Evolutionary conservation across 192 early-diverging fungal species (phyloP).

Genomic region (Entrophospora sp.): DNA sequence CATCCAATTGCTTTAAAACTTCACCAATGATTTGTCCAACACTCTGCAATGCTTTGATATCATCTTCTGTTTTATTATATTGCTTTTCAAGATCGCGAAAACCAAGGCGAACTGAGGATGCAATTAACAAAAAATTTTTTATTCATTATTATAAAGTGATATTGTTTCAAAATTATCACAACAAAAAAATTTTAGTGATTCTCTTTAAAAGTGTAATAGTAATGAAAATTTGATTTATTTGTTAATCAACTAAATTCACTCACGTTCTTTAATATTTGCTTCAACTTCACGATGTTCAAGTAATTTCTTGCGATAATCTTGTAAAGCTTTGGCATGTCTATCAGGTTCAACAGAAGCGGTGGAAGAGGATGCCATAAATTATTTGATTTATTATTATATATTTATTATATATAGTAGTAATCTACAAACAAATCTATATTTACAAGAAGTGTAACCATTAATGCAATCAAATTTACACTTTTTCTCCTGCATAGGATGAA

Average conservation of each 20-base stretch:
- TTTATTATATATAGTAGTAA: too few species aligned
- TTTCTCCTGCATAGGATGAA: too few species aligned
- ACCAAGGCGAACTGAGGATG: slow-evolving; percentile 66
- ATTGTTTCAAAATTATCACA: too few species aligned
- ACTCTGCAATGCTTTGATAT: slow-evolving; percentile 95
- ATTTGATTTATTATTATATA: too few species aligned
- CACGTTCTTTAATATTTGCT: slow-evolving; percentile 90
- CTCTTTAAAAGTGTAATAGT: too few species aligned
- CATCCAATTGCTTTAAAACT: slow-evolving; percentile 94
- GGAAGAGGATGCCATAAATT: slow-evolving; percentile 31
- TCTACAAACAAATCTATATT: too few species aligned
- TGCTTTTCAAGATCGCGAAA: slow-evolving; percentile 81
- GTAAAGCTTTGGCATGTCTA: slow-evolving; percentile 69
- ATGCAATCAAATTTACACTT: too few species aligned
- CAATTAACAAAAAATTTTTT: neutral
- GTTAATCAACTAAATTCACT: neutral
- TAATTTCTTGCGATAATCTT: slow-evolving; percentile 78
- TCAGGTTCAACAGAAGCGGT: slow-evolving; percentile 35
- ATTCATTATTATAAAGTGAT: too few species aligned
- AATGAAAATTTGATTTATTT: too few species aligned
- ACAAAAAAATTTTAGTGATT: too few species aligned
- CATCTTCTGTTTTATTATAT: slow-evolving; percentile 93
- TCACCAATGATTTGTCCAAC: slow-evolving; percentile 99
- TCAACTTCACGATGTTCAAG: slow-evolving; percentile 93
- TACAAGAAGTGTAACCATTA: too few species aligned